A percentile compares a stretch with the other conserved stretches of the same genome.
phyloP scores from a whole-genome alignment of 441 rosid genomes.

The Corymbia calophylla region DNA sequence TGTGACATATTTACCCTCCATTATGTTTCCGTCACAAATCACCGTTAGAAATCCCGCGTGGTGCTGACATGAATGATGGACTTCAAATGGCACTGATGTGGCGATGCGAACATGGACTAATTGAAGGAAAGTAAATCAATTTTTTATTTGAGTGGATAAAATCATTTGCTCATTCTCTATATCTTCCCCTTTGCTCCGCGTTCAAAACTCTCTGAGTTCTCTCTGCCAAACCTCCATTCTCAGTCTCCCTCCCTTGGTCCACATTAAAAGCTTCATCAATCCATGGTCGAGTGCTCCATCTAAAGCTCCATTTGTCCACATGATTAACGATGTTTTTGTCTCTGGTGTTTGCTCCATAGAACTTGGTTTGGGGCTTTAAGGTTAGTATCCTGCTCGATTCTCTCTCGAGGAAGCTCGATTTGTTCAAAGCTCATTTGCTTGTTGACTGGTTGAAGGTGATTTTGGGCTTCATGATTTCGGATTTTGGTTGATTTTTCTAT shows the following conservation, averaged over 20 bases:
- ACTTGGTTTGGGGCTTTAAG: neutral
- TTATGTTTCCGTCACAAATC: rapidly evolving
- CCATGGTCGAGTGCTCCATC: neutral
- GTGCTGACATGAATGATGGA: neutral
- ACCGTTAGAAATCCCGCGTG: rapidly evolving
- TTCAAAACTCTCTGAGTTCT: neutral
- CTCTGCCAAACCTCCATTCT: neutral
- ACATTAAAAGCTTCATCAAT: neutral
- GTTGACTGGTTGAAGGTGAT: neutral
- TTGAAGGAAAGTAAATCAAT: no score
- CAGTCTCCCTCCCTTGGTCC: neutral
- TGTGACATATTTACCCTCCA: rapidly evolving
- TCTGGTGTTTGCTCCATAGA: neutral
- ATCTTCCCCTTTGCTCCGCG: neutral
- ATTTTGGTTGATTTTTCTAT: neutral
- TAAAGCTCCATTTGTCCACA: neutral
- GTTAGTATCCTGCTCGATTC: neutral
- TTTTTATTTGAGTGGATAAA: neutral
- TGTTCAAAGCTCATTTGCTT: neutral
- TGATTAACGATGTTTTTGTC: neutral
- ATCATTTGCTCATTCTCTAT: rapidly evolving
- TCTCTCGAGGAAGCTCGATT: neutral
- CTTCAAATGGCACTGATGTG: rapidly evolving
- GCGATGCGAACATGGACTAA: neutral
- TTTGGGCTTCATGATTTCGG: neutral